Evolutionary conservation across 352 stramenopile species (phyloP).

Genomic region (Globisporangium okanoganense): DNA sequence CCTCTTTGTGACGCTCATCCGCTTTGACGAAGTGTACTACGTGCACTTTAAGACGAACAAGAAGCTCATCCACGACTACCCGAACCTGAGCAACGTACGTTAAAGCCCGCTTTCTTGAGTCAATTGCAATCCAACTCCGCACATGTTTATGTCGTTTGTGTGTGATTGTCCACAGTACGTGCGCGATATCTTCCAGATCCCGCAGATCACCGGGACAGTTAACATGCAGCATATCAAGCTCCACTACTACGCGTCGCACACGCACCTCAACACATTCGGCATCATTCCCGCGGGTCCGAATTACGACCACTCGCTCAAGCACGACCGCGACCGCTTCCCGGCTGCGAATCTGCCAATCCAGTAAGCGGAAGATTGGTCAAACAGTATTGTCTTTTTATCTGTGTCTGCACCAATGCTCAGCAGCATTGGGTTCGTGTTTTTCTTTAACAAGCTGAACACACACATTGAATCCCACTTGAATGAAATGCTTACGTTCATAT

Average conservation of each 20-base stretch:
- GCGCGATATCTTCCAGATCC: slow-evolving; percentile 92
- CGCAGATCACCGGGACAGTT: slow-evolving; percentile 80
- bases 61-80: slow-evolving; percentile 85
- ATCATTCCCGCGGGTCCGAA: slow-evolving; percentile 89
- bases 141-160: slow-evolving; percentile 3
- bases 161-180: slow-evolving; percentile 40
- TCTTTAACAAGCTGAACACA: not conserved
- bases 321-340: slow-evolving; percentile 67
- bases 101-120: not conserved
- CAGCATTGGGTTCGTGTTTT: no score
- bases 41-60: slow-evolving; percentile 90
- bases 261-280: slow-evolving; percentile 90
- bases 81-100: slow-evolving; percentile 79
- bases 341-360: slow-evolving; percentile 29
- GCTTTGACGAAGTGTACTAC: slow-evolving; percentile 84
- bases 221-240: slow-evolving; percentile 97
- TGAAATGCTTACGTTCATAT: not conserved
- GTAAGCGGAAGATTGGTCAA: not conserved
- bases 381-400: not conserved
- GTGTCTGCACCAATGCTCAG: slow-evolving; percentile 2
- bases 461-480: not conserved
- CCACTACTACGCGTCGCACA: slow-evolving; percentile 96
- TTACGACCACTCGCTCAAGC: slow-evolving; percentile 42
- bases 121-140: not conserved
- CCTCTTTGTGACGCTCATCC: slow-evolving; percentile 78